Percentiles rank a stretch among this genome's conserved stretches.
Conservation (phyloP, 2,329 filamentous ascomycete species). For the Colletotrichum sublineola region DNA sequence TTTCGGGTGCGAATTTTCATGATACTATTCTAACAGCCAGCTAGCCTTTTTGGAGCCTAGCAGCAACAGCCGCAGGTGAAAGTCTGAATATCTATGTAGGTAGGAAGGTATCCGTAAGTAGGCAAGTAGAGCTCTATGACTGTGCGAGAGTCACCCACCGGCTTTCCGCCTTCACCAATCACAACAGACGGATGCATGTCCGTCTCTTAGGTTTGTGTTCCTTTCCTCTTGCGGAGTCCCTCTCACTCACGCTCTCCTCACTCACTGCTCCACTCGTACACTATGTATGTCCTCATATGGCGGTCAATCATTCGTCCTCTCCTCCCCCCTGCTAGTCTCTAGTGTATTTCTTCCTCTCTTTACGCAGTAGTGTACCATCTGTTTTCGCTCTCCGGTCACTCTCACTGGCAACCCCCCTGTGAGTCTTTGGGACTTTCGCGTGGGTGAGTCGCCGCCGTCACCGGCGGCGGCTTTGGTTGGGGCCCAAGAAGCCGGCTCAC, state of each 20-base stretch:
- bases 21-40: slow-evolving; percentile 8
- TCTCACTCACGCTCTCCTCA: no score
- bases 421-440: slow-evolving; percentile 16
- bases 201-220: neutral
- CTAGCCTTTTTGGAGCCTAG: slow-evolving; percentile 8
- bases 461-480: slow-evolving; percentile 22
- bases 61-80: slow-evolving; percentile 9
- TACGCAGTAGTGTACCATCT: neutral
- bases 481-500: slow-evolving; percentile 42
- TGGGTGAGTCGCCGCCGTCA: slow-evolving; percentile 12
- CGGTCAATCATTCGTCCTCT: slow-evolving; percentile 15
- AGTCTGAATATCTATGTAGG: slow-evolving; percentile 1
- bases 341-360: neutral
- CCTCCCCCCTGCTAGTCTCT: neutral
- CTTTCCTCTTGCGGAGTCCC: no score
- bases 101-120: neutral
- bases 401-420: neutral
- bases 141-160: no score
- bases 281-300: neutral
- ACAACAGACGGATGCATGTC: neutral
- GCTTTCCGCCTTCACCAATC: no score
- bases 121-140: no score
- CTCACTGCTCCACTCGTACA: neutral
- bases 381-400: slow-evolving; percentile 8
- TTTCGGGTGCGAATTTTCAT: slow-evolving; percentile 8